Evolutionary conservation across 208 protist species (phyloP).

Genomic region (Trypanosoma lewisi): DNA sequence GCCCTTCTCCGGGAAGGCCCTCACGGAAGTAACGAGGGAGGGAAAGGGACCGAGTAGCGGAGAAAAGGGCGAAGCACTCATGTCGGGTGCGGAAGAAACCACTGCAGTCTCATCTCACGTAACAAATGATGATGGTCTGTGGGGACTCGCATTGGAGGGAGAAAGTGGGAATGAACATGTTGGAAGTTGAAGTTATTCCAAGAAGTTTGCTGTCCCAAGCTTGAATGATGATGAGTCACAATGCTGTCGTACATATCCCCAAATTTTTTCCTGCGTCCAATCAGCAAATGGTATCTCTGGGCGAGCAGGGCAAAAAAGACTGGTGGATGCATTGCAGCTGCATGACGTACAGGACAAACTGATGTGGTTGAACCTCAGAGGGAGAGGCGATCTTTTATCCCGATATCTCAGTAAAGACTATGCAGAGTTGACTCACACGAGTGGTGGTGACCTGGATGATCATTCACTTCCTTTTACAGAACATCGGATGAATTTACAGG

Average conservation of each 20-base stretch:
- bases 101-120: not conserved
- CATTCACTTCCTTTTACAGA: not conserved
- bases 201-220: not conserved
- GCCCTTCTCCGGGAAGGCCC: not conserved
- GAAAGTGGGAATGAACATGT: not conserved
- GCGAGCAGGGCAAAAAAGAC: constrained; percentile 1
- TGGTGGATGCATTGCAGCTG: constrained; percentile 26
- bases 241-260: not conserved
- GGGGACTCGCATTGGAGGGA: not conserved
- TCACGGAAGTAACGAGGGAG: not conserved
- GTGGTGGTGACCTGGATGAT: not conserved
- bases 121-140: not conserved
- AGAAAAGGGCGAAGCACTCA: not conserved
- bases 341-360: constrained; percentile 59
- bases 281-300: constrained; percentile 9
- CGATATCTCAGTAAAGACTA: constrained; percentile 57
- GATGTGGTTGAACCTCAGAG: constrained; percentile 32
- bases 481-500: constrained; percentile 21
- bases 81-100: not conserved
- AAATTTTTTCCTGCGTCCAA: not conserved
- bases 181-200: not conserved
- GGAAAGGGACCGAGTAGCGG: not conserved
- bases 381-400: constrained; percentile 38
- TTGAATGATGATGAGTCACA: not conserved
- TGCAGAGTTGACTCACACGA: constrained; percentile 9